Evolutionary conservation across 768 basidiomycete species (phyloP).

Genomic region (Mycena kentingensis): DNA sequence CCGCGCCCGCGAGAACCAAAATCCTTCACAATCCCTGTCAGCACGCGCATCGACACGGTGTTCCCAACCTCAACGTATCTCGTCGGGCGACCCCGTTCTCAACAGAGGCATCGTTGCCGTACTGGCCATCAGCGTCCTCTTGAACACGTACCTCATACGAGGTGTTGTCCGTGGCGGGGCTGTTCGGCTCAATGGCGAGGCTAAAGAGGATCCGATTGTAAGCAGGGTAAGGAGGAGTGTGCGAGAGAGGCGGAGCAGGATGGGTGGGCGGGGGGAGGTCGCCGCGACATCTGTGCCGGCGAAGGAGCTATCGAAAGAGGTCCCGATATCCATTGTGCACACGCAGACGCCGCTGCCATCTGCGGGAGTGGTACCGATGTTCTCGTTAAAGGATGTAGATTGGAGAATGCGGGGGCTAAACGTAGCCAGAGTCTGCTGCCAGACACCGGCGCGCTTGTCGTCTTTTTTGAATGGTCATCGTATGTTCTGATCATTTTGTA

Average conservation of each 20-base stretch:
- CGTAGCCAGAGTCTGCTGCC: no score
- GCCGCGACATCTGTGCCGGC: neutral
- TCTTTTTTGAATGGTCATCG: neutral
- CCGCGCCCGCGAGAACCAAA: neutral
- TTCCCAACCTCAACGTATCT: neutral
- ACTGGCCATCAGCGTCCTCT: conserved; percentile 62
- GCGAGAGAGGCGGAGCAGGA: conserved; percentile 7
- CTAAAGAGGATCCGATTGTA: conserved; percentile 11
- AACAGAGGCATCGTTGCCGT: conserved; percentile 79
- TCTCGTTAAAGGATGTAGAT: conserved; percentile 62
- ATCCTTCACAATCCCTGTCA: neutral
- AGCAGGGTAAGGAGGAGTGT: conserved; percentile 1
- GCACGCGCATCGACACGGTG: neutral
- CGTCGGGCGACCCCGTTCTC: conserved; percentile 40
- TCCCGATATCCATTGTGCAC: conserved; percentile 13
- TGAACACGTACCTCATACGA: conserved; percentile 75
- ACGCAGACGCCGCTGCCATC: conserved; percentile 14
- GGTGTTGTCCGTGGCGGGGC: conserved; percentile 41
- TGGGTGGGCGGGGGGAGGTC: conserved; percentile 17
- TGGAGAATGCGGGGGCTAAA: conserved; percentile 39
- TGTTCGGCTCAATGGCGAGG: conserved; percentile 29
- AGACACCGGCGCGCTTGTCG: conserved; percentile 14
- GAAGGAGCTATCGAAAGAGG: neutral
- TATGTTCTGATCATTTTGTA: no score
- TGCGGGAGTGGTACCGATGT: conserved; percentile 34